A percentile compares a stretch with the other conserved stretches of the same genome.
Conservation (phyloP, 192 early-diverging fungal genomes). For the Thoreauomyces humboldtii region DNA sequence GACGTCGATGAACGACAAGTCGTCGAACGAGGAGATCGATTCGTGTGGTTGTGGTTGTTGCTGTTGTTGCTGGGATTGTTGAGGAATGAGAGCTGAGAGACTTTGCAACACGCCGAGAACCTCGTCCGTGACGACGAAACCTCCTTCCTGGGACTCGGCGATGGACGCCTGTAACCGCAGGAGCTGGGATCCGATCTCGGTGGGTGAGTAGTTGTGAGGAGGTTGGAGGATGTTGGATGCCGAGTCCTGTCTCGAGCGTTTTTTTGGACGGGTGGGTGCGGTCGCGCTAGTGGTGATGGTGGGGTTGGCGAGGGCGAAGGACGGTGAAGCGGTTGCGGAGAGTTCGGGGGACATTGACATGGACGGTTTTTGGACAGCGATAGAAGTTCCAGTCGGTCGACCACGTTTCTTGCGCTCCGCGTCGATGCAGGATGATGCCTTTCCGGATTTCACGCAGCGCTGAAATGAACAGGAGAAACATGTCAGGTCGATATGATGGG, state of each 20-base stretch:
- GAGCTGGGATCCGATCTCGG: slow-evolving; percentile 14
- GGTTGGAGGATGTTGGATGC: not conserved
- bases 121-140: not conserved
- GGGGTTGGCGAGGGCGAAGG: not conserved
- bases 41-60: too few relatives aligned
- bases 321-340: not conserved
- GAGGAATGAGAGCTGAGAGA: slow-evolving; percentile 3
- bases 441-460: slow-evolving; percentile 50
- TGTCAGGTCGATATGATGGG: too few relatives aligned
- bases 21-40: too few relatives aligned
- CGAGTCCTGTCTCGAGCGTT: too few relatives aligned
- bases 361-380: not conserved
- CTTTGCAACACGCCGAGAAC: not conserved
- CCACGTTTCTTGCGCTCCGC: slow-evolving; percentile 57
- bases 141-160: not conserved
- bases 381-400: slow-evolving; percentile 35
- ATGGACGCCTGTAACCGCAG: slow-evolving; percentile 1
- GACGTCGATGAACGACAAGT: too few relatives aligned
- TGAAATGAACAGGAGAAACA: not conserved
- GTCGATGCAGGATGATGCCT: slow-evolving; percentile 50
- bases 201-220: not conserved
- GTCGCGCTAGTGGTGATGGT: not conserved
- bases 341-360: not conserved
- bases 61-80: not conserved
- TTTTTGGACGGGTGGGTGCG: not conserved